Evolutionary conservation across 345 rosid genomes (phyloP), one percentile per base, ranked within the genome.

Genomic region (Brassica nigra): DNA sequence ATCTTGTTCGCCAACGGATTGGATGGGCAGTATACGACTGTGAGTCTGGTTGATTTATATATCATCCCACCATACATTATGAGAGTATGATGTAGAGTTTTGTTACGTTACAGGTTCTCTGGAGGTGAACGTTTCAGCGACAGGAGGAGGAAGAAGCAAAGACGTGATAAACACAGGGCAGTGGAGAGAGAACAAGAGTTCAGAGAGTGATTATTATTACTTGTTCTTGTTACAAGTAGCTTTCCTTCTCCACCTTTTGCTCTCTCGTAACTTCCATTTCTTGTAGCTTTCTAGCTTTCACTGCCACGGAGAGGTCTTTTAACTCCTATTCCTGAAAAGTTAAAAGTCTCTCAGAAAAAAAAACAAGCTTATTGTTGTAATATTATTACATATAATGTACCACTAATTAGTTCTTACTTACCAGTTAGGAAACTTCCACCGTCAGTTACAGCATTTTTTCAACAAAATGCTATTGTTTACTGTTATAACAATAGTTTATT

Each of bases 1-100:
- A 94, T 78, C 79, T 94, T 73, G 95, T 79, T 20, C 88, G 82
- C 70, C 97, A 90, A 78, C 88, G 88, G 76, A 83, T 94, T 23
- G 98, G 98, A 81, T 94, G 98, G 97, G 39, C 91, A 16, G 88
- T 84, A 82, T 92, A 91, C 63, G 90, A 94, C 82, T 94, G 98
- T 92, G 86, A 90, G 97, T 89, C 18, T 75, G 20, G 23, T 30
- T 59, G 33, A 18, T 33, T 34, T 72, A 23, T 71, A 23, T 11
- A 20, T 5, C 27, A 20, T 37, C 55, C 10, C 31, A 39, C 31
- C 31, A 7, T 49, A 61, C 14, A 49, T 49, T 49, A 49, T 1
- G 18, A 49, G 55, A 49, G 55, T 49, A n/a, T 4, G 7, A 49
- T 49, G 16, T 6, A 14, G 54, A 76, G 44, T 39, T 68, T 28